Conservation (phyloP, 2,329 filamentous ascomycete genomes). For the Scortechinia acanthostroma region DNA sequence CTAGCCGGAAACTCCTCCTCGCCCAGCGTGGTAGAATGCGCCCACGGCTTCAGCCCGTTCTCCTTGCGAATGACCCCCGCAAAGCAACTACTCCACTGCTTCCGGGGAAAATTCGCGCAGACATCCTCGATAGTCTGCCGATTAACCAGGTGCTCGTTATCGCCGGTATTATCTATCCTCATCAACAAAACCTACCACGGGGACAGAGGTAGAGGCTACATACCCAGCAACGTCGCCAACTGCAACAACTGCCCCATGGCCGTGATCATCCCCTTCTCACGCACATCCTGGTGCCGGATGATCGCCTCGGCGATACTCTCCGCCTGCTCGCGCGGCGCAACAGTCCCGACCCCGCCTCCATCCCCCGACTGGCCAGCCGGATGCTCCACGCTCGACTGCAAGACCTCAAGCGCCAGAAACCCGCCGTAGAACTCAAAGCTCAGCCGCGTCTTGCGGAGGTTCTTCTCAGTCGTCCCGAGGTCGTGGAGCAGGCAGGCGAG, state of each 20-base stretch:
- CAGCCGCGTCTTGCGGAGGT: background rate
- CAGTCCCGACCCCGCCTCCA: too few relatives aligned
- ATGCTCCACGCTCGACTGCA: background rate
- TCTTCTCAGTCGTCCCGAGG: constrained; percentile 1
- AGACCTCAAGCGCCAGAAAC: background rate
- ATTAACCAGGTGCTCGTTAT: background rate
- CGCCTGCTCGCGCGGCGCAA: constrained; percentile 1
- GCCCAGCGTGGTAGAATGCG: background rate
- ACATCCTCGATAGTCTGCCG: background rate
- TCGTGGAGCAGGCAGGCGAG: constrained; percentile 3
- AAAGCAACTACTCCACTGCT: constrained; percentile 2
- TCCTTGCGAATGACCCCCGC: constrained; percentile 1
- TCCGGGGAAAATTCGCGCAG: background rate
- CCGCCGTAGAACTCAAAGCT: constrained; percentile 3
- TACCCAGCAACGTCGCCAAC: constrained; percentile 2
- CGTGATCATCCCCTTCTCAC: constrained; percentile 3
- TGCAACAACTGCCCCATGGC: constrained; percentile 3
- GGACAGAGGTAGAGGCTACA: background rate
- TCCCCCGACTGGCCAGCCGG: too few relatives aligned
- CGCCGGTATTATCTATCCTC: too few relatives aligned
- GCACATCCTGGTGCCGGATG: constrained; percentile 2
- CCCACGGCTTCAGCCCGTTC: constrained; percentile 5
- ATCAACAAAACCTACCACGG: too few relatives aligned
- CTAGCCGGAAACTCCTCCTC: constrained; percentile 11
- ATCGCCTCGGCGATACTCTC: constrained; percentile 3